Evolutionary conservation across 2,329 filamentous ascomycete species (phyloP), one percentile per base, ranked within the genome.

Genomic region (Clathrospora elynae): DNA sequence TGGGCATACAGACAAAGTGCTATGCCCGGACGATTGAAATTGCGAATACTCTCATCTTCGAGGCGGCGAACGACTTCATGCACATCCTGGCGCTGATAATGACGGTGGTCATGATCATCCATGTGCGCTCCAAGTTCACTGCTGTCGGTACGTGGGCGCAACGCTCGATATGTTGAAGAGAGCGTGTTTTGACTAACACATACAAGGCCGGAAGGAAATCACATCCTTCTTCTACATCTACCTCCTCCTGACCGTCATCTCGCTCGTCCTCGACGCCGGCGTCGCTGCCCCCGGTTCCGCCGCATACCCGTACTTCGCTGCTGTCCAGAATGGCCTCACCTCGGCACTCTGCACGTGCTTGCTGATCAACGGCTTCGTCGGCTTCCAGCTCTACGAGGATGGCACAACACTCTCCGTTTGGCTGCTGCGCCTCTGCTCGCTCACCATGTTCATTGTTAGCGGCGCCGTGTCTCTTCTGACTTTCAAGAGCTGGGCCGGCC

Each of bases 31-130:
- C 93, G 63, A 92, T 99, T 71, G 91, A 96, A 73, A 74, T 97
- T 57, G 93, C 91, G 58, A 99, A 99, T 75, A 99, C 93, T 26
- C 92, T 97, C 75, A 99, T 99, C 66, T 99, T 99, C 70, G 85
- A 97, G 74, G 89, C 86, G 66, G 93, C 91, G 18, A 85, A 90
- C 14, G 89, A 88, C 50, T 90, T 92, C 66, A 88, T 93, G 75
- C 93, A 99, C 72, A 97, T 99, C 57, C 76, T 87, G 43, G 89
- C 92, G 10, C 77, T 99, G 46, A 77, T 85, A 59, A 96, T 99
- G 92, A 95, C 90, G 3, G 87, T 92, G 6, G 86, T 96, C 63
- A 99, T 99, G 93, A 90, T 99, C 50, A 79, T 99, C 53, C 93
- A 99, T 71, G 88, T 99, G 51, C 83, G 93, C 61, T 92, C 89